phyloP scores from a whole-genome alignment of 1,284 basidiomycete species.

The Sporisorium iseilematis-ciliati region DNA sequence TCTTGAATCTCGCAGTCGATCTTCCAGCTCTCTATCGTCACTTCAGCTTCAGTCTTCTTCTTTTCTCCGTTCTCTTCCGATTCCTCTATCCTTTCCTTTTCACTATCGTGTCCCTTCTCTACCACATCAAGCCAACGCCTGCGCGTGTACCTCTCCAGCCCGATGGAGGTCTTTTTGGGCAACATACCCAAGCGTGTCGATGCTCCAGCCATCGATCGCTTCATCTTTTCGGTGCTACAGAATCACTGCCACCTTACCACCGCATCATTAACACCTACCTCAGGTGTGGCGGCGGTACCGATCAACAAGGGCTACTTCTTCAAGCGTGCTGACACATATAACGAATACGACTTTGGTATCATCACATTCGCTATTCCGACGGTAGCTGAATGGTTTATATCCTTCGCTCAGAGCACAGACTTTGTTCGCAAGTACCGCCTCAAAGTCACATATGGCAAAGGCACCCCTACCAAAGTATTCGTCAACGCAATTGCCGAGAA shows the following conservation, averaged over 20 bases:
- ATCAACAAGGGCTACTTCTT: slow-evolving; percentile 39
- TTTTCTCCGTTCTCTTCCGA: too few species aligned
- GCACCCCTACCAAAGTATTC: slow-evolving; percentile 12
- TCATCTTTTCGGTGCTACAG: slow-evolving; percentile 23
- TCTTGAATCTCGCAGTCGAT: neutral
- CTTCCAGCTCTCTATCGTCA: too few species aligned
- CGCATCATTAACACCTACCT: neutral
- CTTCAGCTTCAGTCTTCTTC: too few species aligned
- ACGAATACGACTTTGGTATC: slow-evolving; percentile 5
- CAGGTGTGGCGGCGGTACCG: neutral
- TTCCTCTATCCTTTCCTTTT: neutral
- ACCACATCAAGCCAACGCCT: too few species aligned
- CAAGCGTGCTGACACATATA: neutral
- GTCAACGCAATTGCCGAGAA: slow-evolving; percentile 28
- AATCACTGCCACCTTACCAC: slow-evolving; percentile 2
- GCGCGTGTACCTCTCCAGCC: neutral
- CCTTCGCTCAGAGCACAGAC: slow-evolving; percentile 5
- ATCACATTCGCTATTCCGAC: slow-evolving; percentile 19
- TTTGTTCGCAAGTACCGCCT: slow-evolving; percentile 11
- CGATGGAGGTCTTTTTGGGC: slow-evolving; percentile 27
- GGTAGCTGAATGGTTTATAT: slow-evolving; percentile 32
- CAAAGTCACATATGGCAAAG: neutral
- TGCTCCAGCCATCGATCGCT: slow-evolving; percentile 14
- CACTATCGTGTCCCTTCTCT: neutral
- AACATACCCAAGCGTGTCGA: slow-evolving; percentile 10